Conservation (phyloP, 1,284 basidiomycete genomes). For the Neonothopanus nambi region DNA sequence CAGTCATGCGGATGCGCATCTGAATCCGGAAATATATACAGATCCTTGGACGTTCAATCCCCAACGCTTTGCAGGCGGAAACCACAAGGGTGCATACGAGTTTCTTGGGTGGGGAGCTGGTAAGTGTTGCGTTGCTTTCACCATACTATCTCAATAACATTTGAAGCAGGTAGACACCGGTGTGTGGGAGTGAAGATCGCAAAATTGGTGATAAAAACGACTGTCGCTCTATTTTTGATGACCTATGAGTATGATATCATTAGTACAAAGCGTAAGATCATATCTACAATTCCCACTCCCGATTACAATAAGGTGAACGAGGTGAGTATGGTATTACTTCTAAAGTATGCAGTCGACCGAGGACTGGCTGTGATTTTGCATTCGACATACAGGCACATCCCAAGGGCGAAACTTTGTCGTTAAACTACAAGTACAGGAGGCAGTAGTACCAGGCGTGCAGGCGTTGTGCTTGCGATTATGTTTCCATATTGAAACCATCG, state of each 20-base stretch:
- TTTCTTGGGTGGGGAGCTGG: conserved; percentile 40
- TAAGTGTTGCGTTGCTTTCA: conserved; percentile 16
- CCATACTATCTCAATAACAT: not conserved
- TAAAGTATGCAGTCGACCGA: not conserved
- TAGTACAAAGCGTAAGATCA: conserved; percentile 26
- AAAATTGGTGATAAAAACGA: conserved; percentile 38
- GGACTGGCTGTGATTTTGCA: not conserved
- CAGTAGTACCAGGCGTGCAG: too few species aligned
- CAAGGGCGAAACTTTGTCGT: not conserved
- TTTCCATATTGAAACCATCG: too few species aligned
- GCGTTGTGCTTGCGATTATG: too few species aligned
- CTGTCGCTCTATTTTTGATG: conserved; percentile 31
- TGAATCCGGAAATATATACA: conserved; percentile 34
- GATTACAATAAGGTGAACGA: conserved; percentile 30
- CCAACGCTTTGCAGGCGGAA: conserved; percentile 25
- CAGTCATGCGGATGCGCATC: conserved; percentile 29
- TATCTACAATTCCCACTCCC: conserved; percentile 22
- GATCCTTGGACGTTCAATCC: conserved; percentile 37
- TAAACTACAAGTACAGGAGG: not conserved
- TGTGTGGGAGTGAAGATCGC: conserved; percentile 37
- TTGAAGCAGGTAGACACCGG: conserved; percentile 31
- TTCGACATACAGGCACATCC: not conserved
- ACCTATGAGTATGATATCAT: conserved; percentile 34
- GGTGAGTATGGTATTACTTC: conserved; percentile 17
- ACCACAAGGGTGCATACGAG: conserved; percentile 26